Base-by-base conservation (phyloP, 2,329 filamentous ascomycete species). In the Conoideocrella luteorostrata region DNA sequence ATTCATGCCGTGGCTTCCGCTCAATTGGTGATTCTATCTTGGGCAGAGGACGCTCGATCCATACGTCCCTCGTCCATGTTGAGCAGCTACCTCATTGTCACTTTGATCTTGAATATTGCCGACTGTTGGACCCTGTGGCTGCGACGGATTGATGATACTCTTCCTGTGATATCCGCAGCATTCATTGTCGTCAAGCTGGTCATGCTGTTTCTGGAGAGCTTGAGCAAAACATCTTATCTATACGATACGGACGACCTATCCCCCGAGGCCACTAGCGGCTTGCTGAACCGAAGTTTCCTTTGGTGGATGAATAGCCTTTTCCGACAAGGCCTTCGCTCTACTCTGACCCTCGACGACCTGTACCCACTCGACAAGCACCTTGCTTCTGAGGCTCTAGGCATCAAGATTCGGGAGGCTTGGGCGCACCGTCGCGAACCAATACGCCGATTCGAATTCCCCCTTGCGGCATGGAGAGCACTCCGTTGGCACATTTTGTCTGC, bases 251-350 rank as follows among this genome's bases (percentile, higher is more conserved):
- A 54, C 39, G 40, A 53, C 29, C 47, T 56, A 18, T 41, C 56
- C 12, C 50, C 55, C 2, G 64, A 68, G 46, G 50, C 53, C 4
- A 66, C 60, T 2, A 58, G 57, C 34, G 59, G 62, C n/a, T 42
- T 59, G 29, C 48, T 64, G 28, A 62, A 56, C 45, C 51, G 58
- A 20, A 59, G 55, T 17, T 44, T 64, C 11, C 59, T 63, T 34
- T 61, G 58, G 58, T 65, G 62, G 62, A 37, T 64, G 20, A 62
- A 61, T 33, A 38, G 49, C 5, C 43, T 62, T 2, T 57, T 65
- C 41, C 32, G 46, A 9, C 46, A 45, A 10, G 59, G 59, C 5
- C 55, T 54, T 29, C 29, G 34, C 22, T 28, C 24, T 4, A 18
- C 29, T 18, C 44, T 55, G 6, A 43, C 47, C 3, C 17, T 50